Evolutionary conservation across 768 basidiomycete species (phyloP), one percentile per base, ranked within the genome.

Genomic region (Mycena haematopus): DNA sequence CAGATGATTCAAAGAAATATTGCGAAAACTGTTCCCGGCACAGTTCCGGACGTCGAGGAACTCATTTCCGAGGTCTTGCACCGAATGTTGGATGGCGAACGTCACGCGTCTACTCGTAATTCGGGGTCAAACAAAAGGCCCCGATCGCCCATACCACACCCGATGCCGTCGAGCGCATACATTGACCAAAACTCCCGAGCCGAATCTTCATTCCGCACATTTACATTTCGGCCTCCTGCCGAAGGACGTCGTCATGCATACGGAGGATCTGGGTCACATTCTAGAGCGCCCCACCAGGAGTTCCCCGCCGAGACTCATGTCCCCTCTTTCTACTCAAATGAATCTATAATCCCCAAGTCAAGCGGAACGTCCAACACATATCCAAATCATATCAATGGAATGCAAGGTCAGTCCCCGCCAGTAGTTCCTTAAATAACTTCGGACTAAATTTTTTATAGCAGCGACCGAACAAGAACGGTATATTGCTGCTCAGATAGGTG

Each of bases 51-150:
- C n/a, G 64, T 65, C 11, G 55, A 60, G 1, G 59, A 21, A 4
- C 44, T 61, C 4, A 45, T 65, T 5, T 65, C 64, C 15, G 49
- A 65, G 27, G 24, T 65, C 10, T 21, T 65, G 56, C 56, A 57
- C 1, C 13, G 51, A 21, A 65, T 65, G 59, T 22, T 65, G 14
- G 51, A 52, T 14, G 50, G 35, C 4, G 64, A 60, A 35, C 49
- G 49, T 13, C 50, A 22, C 13, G 10, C n/a, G 8, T 19, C 17
- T 6, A 3, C 47, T 31, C 47, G 47, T 8, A 6, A 19, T 49
- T 25, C 27, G 8, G 6, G 15, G 0, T 27, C 25, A 11, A 8
- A 25, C 14, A 17, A 27, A 47, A 47, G n/a, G 17, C 24, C n/a
- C 46, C n/a, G n/a, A n/a, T n/a, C n/a, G n/a, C n/a, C n/a, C n/a